phyloP scores from a whole-genome alignment of 208 protist species.

The Novymonas esmeraldas region DNA sequence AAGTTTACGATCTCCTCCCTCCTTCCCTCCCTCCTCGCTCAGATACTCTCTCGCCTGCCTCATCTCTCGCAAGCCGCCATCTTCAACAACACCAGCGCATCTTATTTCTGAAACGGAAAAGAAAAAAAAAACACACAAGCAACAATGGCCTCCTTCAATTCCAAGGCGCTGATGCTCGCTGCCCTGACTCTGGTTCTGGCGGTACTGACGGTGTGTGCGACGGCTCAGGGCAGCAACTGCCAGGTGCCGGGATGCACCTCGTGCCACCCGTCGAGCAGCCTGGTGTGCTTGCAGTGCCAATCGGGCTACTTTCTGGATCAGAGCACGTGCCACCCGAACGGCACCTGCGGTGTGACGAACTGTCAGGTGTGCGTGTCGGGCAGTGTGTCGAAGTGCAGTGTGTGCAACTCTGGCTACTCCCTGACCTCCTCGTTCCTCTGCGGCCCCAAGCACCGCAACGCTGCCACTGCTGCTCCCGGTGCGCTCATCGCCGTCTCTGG shows the following conservation, averaged over 20 bases:
- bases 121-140: no score
- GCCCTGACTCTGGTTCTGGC: constrained; percentile 7
- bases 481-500: constrained; percentile 6
- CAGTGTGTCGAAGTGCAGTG: neutral
- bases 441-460: neutral
- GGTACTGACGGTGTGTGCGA: constrained; percentile 2
- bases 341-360: constrained; percentile 18
- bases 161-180: constrained; percentile 4
- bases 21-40: no score
- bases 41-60: no score
- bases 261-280: constrained; percentile 5
- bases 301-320: neutral
- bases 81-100: no score
- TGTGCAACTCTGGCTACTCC: constrained; percentile 3
- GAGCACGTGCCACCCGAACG: constrained; percentile 6
- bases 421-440: neutral
- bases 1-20: no score
- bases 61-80: neutral
- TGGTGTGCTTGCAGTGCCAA: constrained; percentile 1
- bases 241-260: constrained; percentile 13
- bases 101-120: no score
- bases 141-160: neutral
- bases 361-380: constrained; percentile 3
- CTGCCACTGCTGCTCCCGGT: constrained; percentile 1
- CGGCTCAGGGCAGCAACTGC: constrained; percentile 1